Base-by-base conservation (phyloP, 2,329 filamentous ascomycete genomes). In the Cladophialophora chaetospira region DNA sequence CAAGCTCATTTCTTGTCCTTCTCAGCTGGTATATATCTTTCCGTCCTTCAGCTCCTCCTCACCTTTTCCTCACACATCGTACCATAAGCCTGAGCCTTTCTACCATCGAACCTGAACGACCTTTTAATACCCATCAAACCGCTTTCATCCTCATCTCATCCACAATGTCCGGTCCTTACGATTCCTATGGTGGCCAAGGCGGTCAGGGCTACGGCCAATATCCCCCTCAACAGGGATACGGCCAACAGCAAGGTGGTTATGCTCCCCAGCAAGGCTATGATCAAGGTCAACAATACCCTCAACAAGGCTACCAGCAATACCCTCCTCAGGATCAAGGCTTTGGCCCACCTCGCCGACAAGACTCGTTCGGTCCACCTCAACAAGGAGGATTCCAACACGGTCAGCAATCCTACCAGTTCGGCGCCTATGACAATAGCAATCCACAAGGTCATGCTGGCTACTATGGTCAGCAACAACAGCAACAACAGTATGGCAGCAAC, bases 121-220 rank as follows among this genome's bases (percentile, higher is more conserved):
- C 45, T 21, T 13, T 38, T 25, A 19, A 5, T 40, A 31, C 11
- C 25, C 10, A 21, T 33, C 29, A 15, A 28, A 45, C 36, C 21
- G 17, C 49, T 33, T 31, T 13, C 40, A 26, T 25, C 8, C 38
- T 25, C 19, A 29, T n/a, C 28, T 26, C 49, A 43, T 17, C 38
- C 23, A 46, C 38, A 55, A 82, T 82, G 80, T 81, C 79, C 13
- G 78, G 78, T 57, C 77, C 77, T 33, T 81, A 82, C 72, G 74
- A 79, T 61, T 72, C 76, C 38, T 68, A 74, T 49, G 58, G 58
- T 53, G 58, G 47, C 21, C n/a, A n/a, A n/a, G 28, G 26, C 25
- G 53, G 55, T 28, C 68, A 43, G 31, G 50, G 50, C 31, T 69
- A 71, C 42, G 56, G 57, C 29, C 69, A 65, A 1, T 60, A 64